A percentile compares a stretch with the other conserved stretches of the same genome.
phyloP scores from a whole-genome alignment of 1,139 yeast genomes.

The Candida sanyaensis region DNA sequence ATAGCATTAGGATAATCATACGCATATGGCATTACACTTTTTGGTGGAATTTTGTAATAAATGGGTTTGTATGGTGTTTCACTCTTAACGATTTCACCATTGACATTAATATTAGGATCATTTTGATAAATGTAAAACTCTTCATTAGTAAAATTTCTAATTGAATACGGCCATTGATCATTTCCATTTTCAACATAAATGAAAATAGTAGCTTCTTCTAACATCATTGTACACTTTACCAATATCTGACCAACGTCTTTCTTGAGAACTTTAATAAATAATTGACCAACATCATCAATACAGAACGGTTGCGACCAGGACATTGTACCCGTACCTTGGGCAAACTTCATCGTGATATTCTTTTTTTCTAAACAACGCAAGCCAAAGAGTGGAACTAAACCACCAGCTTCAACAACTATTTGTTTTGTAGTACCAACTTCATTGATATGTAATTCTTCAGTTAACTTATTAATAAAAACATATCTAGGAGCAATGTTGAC shows the following conservation, averaged over 20 bases:
- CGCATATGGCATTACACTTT: slow-evolving; percentile 96
- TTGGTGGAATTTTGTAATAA: slow-evolving; percentile 78
- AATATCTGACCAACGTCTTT: slow-evolving; percentile 67
- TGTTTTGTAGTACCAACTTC: slow-evolving; percentile 66
- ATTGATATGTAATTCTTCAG: slow-evolving; percentile 57
- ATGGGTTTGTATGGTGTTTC: slow-evolving; percentile 66
- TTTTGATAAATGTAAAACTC: slow-evolving; percentile 87
- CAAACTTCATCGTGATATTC: slow-evolving; percentile 59
- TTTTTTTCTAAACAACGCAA: slow-evolving; percentile 51
- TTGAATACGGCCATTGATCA: slow-evolving; percentile 88
- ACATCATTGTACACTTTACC: slow-evolving; percentile 67
- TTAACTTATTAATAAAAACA: slow-evolving; percentile 64
- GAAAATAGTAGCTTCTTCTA: slow-evolving; percentile 82
- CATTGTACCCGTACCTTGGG: slow-evolving; percentile 47
- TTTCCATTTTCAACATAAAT: slow-evolving; percentile 73
- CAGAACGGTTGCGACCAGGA: slow-evolving; percentile 90
- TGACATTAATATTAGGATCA: slow-evolving; percentile 75
- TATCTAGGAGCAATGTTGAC: slow-evolving; percentile 84
- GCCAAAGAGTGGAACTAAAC: slow-evolving; percentile 64
- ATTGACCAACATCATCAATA: slow-evolving; percentile 80
- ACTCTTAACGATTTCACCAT: slow-evolving; percentile 59
- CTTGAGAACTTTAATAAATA: slow-evolving; percentile 68
- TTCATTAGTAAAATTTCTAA: slow-evolving; percentile 82
- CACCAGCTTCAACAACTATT: slow-evolving; percentile 47
- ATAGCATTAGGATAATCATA: slow-evolving; percentile 96